Base-by-base conservation (phyloP, 495 filamentous ascomycete species). In the Aspergillus asperescens region DNA sequence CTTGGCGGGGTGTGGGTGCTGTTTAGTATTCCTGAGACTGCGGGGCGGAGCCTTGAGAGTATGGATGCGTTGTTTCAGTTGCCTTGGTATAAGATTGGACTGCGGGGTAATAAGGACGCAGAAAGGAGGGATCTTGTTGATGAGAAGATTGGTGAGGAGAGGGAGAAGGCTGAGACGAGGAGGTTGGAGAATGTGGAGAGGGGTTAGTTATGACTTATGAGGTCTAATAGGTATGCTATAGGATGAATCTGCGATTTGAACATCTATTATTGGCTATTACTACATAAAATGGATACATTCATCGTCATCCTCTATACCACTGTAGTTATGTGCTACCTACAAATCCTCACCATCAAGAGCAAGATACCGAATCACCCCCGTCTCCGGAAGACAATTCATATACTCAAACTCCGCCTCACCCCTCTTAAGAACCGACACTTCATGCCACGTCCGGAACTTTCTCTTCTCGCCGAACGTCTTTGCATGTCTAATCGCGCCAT, bases 11-110 rank as follows among this genome's bases (percentile, higher is more conserved):
- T 65, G 2, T 88, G 85, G 66, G 83, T 85, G 5, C 84, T 76
- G 76, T 66, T 76, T 51, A 67, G 56, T 44, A 60, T 76, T 10
- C 73, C 72, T 0, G 73, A 76, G 60, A 73, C 69, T 9, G 65
- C 67, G 0, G 73, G 73, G 13, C 67, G 71, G 7, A 62, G 55
- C 5, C 52, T 76, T 18, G 73, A 76, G 62, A 74, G 67, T 34
- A 87, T 89, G 78, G 82, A 89, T 58, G 72, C 74, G 6, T 64
- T 90, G 45, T 90, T 90, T 50, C 75, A 72, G 39, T 60, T 85
- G 55, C 82, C 80, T 1, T 87, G 82, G 83, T 80, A 81, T 58
- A 70, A 75, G 62, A 84, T 88, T 56, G 83, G 84, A 1, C 61
- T 66, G 18, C 74, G 77, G 54, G 84, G 83, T 13, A 82, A 81